phyloP scores from a whole-genome alignment of 176 grass and related monocot species.

The Avena atlantica region DNA sequence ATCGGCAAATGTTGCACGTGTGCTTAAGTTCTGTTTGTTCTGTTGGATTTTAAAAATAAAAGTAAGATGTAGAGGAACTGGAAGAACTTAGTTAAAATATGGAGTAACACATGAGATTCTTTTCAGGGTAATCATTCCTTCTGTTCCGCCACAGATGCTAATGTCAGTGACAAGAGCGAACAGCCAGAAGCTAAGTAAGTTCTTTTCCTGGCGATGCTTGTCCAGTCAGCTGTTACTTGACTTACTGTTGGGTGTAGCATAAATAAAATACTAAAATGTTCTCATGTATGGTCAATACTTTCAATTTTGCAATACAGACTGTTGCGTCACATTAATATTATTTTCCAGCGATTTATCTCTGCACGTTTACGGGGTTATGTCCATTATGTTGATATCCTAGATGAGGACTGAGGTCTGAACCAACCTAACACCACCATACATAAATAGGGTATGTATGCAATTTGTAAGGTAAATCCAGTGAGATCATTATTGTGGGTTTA shows the following conservation, averaged over 20 bases:
- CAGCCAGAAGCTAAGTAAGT: conserved; percentile 45
- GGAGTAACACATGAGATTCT: conserved; percentile 27
- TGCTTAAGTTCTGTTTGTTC: not conserved
- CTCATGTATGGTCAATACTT: not conserved
- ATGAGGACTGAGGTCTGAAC: not conserved
- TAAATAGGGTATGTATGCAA: not conserved
- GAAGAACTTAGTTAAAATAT: conserved; percentile 19
- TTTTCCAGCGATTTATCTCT: not conserved
- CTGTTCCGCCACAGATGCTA: conserved; percentile 29
- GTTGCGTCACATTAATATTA: not conserved
- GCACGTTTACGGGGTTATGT: not conserved
- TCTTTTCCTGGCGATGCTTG: not conserved
- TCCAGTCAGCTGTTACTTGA: not conserved
- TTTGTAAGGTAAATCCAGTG: not conserved
- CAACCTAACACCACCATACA: not conserved
- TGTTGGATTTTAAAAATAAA: conserved; percentile 11
- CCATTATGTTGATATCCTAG: not conserved
- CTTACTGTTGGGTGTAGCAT: conserved; percentile 1
- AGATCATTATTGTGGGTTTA: not conserved
- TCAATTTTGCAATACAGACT: not conserved
- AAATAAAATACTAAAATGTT: conserved; percentile 18
- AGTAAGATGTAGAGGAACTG: not conserved
- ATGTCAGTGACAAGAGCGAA: not conserved
- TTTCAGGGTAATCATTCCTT: conserved; percentile 50
- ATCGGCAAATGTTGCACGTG: not conserved